Evolutionary conservation across 441 rosid genomes (phyloP).

Genomic region (Macaranga tanarius): DNA sequence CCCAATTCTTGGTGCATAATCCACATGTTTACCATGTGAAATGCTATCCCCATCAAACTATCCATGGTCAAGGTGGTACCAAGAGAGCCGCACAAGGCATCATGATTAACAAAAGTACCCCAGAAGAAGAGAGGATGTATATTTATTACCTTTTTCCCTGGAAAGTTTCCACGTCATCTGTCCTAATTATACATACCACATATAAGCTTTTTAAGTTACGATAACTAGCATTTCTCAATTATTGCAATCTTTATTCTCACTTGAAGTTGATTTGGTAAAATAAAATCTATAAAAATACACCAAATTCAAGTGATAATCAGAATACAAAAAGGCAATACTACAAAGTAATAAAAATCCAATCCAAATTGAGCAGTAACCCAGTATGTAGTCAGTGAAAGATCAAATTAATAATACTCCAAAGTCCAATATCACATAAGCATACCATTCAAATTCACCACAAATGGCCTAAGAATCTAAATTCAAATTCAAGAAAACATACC

Average conservation of each 20-base stretch:
- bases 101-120: not conserved
- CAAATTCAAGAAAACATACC: slow-evolving; percentile 37
- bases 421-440: not conserved
- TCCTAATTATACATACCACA: not conserved
- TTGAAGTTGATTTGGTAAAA: not conserved
- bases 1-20: not conserved
- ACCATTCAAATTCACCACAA: too few species aligned
- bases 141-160: not conserved
- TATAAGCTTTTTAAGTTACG: not conserved
- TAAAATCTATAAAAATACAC: too few species aligned
- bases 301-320: too few species aligned
- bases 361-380: not conserved
- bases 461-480: not conserved
- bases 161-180: not conserved
- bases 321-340: not conserved
- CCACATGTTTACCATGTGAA: not conserved
- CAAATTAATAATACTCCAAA: not conserved
- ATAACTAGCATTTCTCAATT: not conserved
- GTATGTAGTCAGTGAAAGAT: too few species aligned
- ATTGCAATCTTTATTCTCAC: not conserved
- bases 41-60: not conserved
- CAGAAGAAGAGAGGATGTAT: not conserved
- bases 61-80: not conserved
- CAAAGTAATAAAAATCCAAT: not conserved
- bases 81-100: not conserved